Conservation (phyloP, 169 alveolate species). For the Cryptosporidium felis region DNA sequence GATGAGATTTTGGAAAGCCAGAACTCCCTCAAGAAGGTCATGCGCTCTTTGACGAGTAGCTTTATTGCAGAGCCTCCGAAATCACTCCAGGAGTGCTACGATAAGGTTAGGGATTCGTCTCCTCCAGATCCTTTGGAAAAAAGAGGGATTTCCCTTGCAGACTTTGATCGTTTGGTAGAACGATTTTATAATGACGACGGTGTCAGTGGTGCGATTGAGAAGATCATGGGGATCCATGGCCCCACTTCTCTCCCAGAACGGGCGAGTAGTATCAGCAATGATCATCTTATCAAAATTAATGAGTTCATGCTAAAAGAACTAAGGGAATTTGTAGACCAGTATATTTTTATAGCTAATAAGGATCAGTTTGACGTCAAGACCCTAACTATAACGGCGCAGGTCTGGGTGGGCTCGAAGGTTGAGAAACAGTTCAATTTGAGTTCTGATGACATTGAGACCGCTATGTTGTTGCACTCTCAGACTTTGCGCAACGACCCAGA, state of each 20-base stretch:
- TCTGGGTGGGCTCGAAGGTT: constrained; percentile 85
- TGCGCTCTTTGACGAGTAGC: constrained; percentile 67
- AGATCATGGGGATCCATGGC: constrained; percentile 68
- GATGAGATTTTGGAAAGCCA: constrained; percentile 76
- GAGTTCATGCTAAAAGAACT: constrained; percentile 84
- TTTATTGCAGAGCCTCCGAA: constrained; percentile 42
- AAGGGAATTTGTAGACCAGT: constrained; percentile 76
- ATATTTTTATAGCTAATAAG: constrained; percentile 75
- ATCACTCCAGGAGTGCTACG: constrained; percentile 68
- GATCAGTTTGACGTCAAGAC: constrained; percentile 78
- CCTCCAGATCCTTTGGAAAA: constrained; percentile 79
- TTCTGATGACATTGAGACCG: constrained; percentile 82
- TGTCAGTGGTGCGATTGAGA: constrained; percentile 44
- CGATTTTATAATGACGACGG: constrained; percentile 76
- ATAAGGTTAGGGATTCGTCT: constrained; percentile 65
- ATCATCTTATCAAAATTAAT: constrained; percentile 78
- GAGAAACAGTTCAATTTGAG: constrained; percentile 82
- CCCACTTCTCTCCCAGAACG: constrained; percentile 72
- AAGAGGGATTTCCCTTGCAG: constrained; percentile 76
- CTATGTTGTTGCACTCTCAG: constrained; percentile 76
- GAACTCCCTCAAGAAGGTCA: constrained; percentile 78
- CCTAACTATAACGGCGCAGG: constrained; percentile 81
- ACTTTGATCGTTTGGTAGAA: constrained; percentile 79
- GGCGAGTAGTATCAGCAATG: constrained; percentile 69
- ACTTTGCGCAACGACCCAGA: constrained; percentile 74